Base-by-base conservation (phyloP, 2,329 filamentous ascomycete genomes). In the Cadophora luteo-olivacea region DNA sequence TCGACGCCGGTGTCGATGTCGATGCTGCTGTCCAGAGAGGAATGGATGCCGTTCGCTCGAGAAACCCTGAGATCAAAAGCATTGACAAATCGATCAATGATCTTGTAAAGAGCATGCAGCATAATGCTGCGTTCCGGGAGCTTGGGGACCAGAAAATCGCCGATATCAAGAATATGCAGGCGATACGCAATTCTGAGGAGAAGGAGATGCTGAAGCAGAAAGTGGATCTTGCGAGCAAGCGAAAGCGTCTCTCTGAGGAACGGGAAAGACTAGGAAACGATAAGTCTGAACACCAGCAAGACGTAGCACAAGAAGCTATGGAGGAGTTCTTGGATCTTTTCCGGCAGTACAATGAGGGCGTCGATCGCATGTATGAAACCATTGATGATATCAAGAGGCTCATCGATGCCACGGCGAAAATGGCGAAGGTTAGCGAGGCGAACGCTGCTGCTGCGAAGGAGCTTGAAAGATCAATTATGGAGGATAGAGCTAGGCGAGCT, bases 41-140 rank as follows among this genome's bases (percentile, higher is more conserved):
- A n/a, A 38, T 58, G 33, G 55, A 58, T 5, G 33, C 55, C 19
- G 32, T 41, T 22, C 32, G 55, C 8, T 12, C 19, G 33, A 38
- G 32, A 19, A 58, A 58, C 24, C 55, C 33, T 8, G 55, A 58
- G 19, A 58, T 58, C 33, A 41, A 58, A 33, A 22, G 19, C 32
- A 38, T 58, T 33, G 54, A 57, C n/a, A 38, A 57, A 6, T 32
- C 33, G 32, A 36, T 57, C 32, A 57, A 57, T n/a, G 33, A 57
- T 22, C 54, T 57, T 16, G n/a, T 58, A 3, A 24, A 41, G 33
- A 36, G 36, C 11, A 58, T 58, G 55, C 3, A 22, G n/a, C 19
- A 41, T n/a, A 58, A 58, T 16, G 9, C 32, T 9, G n/a, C 19
- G 6, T 12, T 22, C 5, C 19, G 36, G 3, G 36, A 41, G 55